phyloP scores from a whole-genome alignment of 2,329 filamentous ascomycete genomes.

The Chrysosporium queenslandicum region DNA sequence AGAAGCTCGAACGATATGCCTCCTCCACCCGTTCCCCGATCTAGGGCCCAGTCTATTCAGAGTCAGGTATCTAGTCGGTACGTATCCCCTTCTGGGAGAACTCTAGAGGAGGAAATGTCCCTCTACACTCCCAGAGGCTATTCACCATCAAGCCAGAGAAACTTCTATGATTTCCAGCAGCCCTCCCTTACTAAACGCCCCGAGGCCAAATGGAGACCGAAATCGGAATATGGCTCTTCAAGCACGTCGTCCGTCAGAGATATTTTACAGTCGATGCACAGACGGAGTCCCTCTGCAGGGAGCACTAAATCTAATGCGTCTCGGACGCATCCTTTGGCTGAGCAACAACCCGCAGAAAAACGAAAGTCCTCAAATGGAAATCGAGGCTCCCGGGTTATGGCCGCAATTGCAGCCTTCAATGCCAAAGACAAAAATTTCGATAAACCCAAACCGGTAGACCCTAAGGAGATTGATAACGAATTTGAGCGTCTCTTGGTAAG shows the following conservation, averaged over 20 bases:
- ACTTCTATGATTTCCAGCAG: conserved; percentile 47
- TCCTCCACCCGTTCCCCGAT: conserved; percentile 3
- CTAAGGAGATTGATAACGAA: conserved; percentile 50
- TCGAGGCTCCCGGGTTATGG: conserved; percentile 50
- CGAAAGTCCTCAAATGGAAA: conserved; percentile 30
- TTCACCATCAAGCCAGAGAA: conserved; percentile 52
- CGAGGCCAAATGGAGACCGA: conserved; percentile 41
- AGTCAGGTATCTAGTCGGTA: conserved; percentile 31
- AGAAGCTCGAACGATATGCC: conserved; percentile 11
- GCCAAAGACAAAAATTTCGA: conserved; percentile 42
- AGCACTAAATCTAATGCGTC: conserved; percentile 9
- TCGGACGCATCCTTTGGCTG: conserved; percentile 15
- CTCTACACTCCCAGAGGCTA: conserved; percentile 52
- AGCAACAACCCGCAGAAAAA: conserved; percentile 15
- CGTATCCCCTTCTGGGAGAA: conserved; percentile 37
- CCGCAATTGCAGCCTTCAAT: conserved; percentile 54
- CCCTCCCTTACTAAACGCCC: conserved; percentile 34
- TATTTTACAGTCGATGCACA: conserved; percentile 18
- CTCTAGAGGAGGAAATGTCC: conserved; percentile 46
- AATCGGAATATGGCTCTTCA: conserved; percentile 40
- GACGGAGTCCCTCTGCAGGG: conserved; percentile 7
- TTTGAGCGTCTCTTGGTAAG: conserved; percentile 53
- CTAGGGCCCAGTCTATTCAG: conserved; percentile 14
- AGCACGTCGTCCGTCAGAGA: conserved; percentile 35
- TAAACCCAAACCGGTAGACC: conserved; percentile 37